A percentile compares a stretch with the other conserved stretches of the same genome.
These are phyloP conservation scores for Wickerhamomyces rabaulensis DNA, from an alignment of 805 yeast species.

Conservation along the genomic window DNA sequence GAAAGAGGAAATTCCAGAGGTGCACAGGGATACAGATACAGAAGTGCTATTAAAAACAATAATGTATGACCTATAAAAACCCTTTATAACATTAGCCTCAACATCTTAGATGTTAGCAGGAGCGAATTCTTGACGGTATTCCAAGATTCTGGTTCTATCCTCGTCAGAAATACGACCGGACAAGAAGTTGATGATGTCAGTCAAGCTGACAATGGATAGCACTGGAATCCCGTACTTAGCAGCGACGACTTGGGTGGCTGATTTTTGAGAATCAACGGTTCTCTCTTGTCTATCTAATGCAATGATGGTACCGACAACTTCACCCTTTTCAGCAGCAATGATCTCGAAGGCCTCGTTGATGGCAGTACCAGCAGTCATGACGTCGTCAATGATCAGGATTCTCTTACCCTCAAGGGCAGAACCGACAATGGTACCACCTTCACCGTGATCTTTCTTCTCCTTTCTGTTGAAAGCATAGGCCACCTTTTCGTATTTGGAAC, in stretches of 20 bases:
- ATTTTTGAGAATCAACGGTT: slow-evolving; percentile 59
- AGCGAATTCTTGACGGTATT: slow-evolving; percentile 42
- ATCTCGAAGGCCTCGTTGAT: slow-evolving; percentile 89
- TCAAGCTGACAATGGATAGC: slow-evolving; percentile 67
- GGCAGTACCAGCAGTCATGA: slow-evolving; percentile 98
- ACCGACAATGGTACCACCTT: slow-evolving; percentile 95
- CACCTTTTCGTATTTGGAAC: slow-evolving; percentile 64
- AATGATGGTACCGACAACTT: slow-evolving; percentile 77
- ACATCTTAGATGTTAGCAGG: slow-evolving; percentile 15
- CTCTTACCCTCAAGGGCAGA: slow-evolving; percentile 63
- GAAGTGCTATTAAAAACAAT: background rate
- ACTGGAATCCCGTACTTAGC: slow-evolving; percentile 77
- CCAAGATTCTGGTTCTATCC: slow-evolving; percentile 51
- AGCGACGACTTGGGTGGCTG: slow-evolving; percentile 81
- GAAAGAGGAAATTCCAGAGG: background rate
- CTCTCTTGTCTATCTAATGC: slow-evolving; percentile 93
- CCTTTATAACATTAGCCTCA: background rate
- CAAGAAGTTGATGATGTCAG: slow-evolving; percentile 66
- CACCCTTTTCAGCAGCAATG: slow-evolving; percentile 63
- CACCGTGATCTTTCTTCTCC: slow-evolving; percentile 97
- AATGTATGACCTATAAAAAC: background rate
- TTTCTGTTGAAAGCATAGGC: slow-evolving; percentile 96
- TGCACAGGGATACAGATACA: background rate
- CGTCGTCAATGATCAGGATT: slow-evolving; percentile 89
- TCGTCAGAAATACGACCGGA: slow-evolving; percentile 50